Evolutionary conservation across 164 flowering plant species (phyloP).

Genomic region (Liquidambar formosana): DNA sequence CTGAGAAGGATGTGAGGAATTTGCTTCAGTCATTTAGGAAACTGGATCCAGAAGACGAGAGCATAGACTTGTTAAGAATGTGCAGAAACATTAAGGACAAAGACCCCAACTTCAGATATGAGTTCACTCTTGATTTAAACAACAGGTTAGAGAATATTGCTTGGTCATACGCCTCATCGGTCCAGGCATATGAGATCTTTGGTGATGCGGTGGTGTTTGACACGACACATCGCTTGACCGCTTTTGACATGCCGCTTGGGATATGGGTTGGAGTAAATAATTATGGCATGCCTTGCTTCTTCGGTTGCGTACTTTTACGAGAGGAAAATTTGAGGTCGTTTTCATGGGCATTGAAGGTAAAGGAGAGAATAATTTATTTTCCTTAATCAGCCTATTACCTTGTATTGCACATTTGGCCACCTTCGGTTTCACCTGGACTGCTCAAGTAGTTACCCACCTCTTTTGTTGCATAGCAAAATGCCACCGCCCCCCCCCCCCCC

Average conservation of each 20-base stretch:
- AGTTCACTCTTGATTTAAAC: conserved; percentile 62
- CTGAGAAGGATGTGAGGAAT: conserved; percentile 92
- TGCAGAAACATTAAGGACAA: conserved; percentile 81
- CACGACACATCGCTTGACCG: conserved; percentile 84
- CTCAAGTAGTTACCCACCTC: not conserved
- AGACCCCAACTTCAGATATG: conserved; percentile 75
- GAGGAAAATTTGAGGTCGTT: conserved; percentile 71
- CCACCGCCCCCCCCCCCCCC: too few species aligned
- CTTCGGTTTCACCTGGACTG: not conserved
- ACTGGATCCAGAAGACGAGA: conserved; percentile 76
- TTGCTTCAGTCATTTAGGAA: conserved; percentile 79
- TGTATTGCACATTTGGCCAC: not conserved
- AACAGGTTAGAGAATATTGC: conserved; percentile 81
- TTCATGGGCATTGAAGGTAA: conserved; percentile 94
- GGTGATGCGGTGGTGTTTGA: conserved; percentile 96
- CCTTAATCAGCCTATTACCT: not conserved
- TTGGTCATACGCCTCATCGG: conserved; percentile 88
- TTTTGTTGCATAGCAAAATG: too few species aligned
- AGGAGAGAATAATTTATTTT: not conserved
- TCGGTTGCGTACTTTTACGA: conserved; percentile 81
- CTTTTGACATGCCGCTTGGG: conserved; percentile 94
- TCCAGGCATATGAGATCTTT: conserved; percentile 74
- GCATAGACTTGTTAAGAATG: conserved; percentile 73
- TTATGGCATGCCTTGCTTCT: conserved; percentile 95
- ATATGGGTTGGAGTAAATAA: conserved; percentile 95